Evolutionary conservation across 1,139 yeast genomes (phyloP).

Genomic region (Pichia sp.): DNA sequence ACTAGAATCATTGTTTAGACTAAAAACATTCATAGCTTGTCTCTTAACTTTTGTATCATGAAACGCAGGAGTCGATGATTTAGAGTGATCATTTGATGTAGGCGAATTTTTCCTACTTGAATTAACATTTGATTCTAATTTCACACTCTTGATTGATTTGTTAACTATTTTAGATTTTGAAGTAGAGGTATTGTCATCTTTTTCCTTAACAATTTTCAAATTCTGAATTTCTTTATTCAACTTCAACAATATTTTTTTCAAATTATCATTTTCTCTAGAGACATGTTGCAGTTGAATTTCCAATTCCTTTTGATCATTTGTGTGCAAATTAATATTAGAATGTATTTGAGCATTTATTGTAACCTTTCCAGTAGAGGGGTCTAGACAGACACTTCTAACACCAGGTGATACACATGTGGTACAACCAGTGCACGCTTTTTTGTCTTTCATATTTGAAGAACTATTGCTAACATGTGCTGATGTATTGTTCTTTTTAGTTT

Average conservation of each 20-base stretch:
- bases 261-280: conserved; percentile 34
- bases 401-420: conserved; percentile 9
- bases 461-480: neutral
- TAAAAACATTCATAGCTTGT: neutral
- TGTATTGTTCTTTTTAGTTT: too few species aligned
- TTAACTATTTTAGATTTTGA: neutral
- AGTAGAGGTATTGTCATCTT: conserved; percentile 4
- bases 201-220: conserved; percentile 22
- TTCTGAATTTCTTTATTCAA: conserved; percentile 33
- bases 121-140: neutral
- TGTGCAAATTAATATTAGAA: conserved; percentile 28
- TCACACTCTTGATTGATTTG: neutral
- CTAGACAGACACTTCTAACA: conserved; percentile 15
- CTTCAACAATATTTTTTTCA: conserved; percentile 33
- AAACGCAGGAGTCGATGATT: neutral
- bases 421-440: conserved; percentile 6
- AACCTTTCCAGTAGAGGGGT: conserved; percentile 15
- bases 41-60: neutral
- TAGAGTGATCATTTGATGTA: neutral
- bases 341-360: conserved; percentile 29
- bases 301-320: conserved; percentile 27
- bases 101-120: neutral
- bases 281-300: conserved; percentile 33
- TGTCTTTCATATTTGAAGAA: neutral
- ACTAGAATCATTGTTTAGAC: neutral